These are phyloP conservation scores for Coprinopsis cinerea DNA, from an alignment of 768 basidiomycete genomes.

Conservation along the genomic window DNA sequence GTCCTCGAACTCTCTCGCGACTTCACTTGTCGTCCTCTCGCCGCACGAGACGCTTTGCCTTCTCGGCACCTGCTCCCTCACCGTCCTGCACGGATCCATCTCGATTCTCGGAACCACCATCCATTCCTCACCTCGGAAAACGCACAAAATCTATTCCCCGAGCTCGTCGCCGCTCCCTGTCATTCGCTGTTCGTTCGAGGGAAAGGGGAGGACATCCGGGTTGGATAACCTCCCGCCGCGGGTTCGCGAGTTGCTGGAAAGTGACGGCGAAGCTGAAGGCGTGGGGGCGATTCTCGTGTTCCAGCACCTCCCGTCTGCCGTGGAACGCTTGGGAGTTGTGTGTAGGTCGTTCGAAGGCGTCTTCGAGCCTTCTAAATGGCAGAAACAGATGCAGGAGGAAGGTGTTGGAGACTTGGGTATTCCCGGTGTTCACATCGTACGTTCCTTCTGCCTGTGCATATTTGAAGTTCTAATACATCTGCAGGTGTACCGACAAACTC, in stretches of 20 bases:
- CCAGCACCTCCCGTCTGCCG: slow-evolving; percentile 49
- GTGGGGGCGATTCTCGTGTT: slow-evolving; percentile 42
- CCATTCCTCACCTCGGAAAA: background rate
- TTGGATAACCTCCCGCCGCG: background rate
- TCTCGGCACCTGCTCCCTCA: slow-evolving; percentile 60
- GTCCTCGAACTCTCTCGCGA: slow-evolving; percentile 12
- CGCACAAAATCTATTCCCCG: slow-evolving; percentile 66
- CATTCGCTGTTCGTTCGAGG: slow-evolving; percentile 22
- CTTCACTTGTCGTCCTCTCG: slow-evolving; percentile 37
- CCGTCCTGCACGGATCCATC: slow-evolving; percentile 58
- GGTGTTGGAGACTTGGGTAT: slow-evolving; percentile 13
- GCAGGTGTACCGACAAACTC: slow-evolving; percentile 31
- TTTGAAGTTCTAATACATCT: background rate
- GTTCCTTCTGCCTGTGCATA: slow-evolving; percentile 18
- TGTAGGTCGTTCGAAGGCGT: slow-evolving; percentile 57
- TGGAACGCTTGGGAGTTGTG: slow-evolving; percentile 62
- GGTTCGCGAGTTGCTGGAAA: background rate
- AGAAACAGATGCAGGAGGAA: slow-evolving; percentile 16
- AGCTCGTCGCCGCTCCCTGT: slow-evolving; percentile 71
- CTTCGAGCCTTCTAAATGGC: slow-evolving; percentile 49
- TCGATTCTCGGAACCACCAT: slow-evolving; percentile 52
- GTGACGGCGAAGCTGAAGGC: background rate
- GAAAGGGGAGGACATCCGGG: background rate
- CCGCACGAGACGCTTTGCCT: slow-evolving; percentile 53
- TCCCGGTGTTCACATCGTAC: slow-evolving; percentile 38